phyloP scores from a whole-genome alignment of 441 rosid genomes.

The Codiaeum variegatum region DNA sequence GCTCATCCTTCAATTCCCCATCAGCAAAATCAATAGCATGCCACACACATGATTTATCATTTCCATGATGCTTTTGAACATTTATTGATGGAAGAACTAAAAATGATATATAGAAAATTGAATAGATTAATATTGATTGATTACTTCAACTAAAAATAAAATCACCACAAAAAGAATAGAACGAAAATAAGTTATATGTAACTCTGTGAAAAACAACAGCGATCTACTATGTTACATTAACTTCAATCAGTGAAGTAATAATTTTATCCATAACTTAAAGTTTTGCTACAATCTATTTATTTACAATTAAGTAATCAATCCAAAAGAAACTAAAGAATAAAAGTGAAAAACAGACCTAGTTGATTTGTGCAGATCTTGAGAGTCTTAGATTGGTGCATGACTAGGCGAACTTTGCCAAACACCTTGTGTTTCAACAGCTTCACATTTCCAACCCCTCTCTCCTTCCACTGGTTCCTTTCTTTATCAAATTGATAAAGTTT shows the following conservation, averaged over 20 bases:
- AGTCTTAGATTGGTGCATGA: conserved; percentile 86
- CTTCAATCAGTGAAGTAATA: too few species aligned
- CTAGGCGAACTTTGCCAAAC: conserved; percentile 67
- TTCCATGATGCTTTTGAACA: conserved; percentile 81
- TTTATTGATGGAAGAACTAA: conserved; percentile 61
- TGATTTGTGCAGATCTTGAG: conserved; percentile 97
- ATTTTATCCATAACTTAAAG: too few species aligned
- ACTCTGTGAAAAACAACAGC: too few species aligned
- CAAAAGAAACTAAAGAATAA: neutral
- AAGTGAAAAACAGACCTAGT: conserved; percentile 33
- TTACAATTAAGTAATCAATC: neutral
- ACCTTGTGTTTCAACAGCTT: conserved; percentile 77
- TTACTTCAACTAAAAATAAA: too few species aligned
- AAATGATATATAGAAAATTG: neutral
- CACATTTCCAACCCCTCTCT: conserved; percentile 80
- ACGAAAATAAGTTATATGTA: too few species aligned
- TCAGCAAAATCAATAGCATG: conserved; percentile 82
- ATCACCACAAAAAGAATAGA: too few species aligned
- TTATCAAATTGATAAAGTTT: conserved; percentile 74
- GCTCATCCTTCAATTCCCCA: conserved; percentile 83
- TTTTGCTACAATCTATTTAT: too few species aligned
- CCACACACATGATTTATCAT: conserved; percentile 90
- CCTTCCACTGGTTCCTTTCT: conserved; percentile 87
- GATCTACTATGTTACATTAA: too few species aligned
- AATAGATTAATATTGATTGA: too few species aligned